Conservation (phyloP, 176 grass and related monocot species). For the Oryza longistaminata region DNA sequence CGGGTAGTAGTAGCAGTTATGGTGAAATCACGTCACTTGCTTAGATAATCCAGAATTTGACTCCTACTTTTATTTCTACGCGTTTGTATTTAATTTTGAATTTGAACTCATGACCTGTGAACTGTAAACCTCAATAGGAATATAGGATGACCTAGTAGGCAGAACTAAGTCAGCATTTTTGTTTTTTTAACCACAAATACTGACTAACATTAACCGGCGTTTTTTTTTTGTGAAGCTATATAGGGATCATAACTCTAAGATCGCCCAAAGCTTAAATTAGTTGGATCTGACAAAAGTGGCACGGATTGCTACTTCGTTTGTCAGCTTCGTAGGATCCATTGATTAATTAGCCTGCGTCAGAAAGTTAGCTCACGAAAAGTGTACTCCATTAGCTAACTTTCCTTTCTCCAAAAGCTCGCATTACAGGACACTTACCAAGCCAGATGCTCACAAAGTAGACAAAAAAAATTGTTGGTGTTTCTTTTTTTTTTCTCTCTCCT, state of each 20-base stretch:
- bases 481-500: not conserved
- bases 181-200: not conserved
- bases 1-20: too few relatives aligned
- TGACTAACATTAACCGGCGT: not conserved
- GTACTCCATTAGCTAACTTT: slow-evolving; percentile 25
- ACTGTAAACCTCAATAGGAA: not conserved
- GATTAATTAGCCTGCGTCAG: slow-evolving; percentile 33
- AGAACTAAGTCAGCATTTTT: not conserved
- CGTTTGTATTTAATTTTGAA: not conserved
- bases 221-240: not conserved
- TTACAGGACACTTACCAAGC: slow-evolving; percentile 31
- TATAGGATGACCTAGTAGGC: not conserved
- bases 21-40: not conserved
- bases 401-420: slow-evolving; percentile 38
- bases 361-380: slow-evolving; percentile 45
- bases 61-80: not conserved
- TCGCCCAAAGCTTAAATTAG: slow-evolving; percentile 12
- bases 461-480: not conserved
- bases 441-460: slow-evolving; percentile 23
- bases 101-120: not conserved
- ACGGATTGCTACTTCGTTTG: slow-evolving; percentile 43
- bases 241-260: not conserved
- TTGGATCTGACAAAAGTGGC: slow-evolving; percentile 47
- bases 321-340: slow-evolving; percentile 44
- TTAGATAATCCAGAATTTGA: not conserved